Base-by-base conservation (phyloP, 805 yeast species). In the Lipomyces orientalis region DNA sequence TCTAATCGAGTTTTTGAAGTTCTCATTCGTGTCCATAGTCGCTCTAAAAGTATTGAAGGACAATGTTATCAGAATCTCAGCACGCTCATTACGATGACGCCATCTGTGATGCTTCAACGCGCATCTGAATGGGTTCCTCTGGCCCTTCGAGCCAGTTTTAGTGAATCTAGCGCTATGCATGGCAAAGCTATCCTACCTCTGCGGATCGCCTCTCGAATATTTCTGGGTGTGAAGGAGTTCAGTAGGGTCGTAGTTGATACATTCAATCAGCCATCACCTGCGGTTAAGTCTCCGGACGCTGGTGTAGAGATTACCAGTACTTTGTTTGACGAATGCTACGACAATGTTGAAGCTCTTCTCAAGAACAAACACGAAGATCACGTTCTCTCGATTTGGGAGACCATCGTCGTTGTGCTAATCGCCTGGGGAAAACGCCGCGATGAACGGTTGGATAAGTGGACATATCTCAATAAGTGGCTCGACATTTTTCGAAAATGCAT, bases 101-200 rank as follows among this genome's bases (percentile, higher is more conserved):
- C 62, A 5, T 16, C 39, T 12, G 9, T 62, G 1, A 69, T 69
- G 72, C 67, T 67, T 9, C 29, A 14, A 9, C 54, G 58, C 0
- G 66, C 69, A 29, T n/a, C 43, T 2, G 68, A 59, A 29, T 69
- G 72, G 72, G 49, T 69, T n/a, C 71, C 72, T 10, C 25, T 43
- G 4, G 52, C 55, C 12, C 25, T 69, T n/a, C 25, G 49, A 1
- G 58, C 61, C n/a, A 19, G 59, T 12, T 69, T 69, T 43, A 58
- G 65, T 39, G 34, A 59, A 4, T 35, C 43, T 2, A 63, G 66
- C 16, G 62, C 56, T 29, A 49, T 64, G 10, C 72, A 64, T 16
- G 16, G 62, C 9, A 56, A 64, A 33, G 72, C 71, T 4, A 39
- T 62, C 39, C 12, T 31, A 4, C 61, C 68, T 1, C 34, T 69